These are phyloP conservation scores for Penicillium brevicompactum DNA, from an alignment of 2,329 filamentous ascomycete genomes.

Conservation along the genomic window DNA sequence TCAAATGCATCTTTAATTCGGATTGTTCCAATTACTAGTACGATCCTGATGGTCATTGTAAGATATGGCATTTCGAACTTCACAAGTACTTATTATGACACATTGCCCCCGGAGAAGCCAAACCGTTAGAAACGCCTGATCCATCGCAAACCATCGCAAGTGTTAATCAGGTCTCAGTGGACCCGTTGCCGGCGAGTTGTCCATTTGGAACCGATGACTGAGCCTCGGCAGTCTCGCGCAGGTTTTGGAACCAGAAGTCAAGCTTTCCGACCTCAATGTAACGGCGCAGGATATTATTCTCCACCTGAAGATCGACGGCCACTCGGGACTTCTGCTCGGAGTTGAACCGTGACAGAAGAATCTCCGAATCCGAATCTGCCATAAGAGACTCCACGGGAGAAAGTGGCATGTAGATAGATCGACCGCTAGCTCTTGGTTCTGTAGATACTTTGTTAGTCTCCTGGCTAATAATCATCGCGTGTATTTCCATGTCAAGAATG, in stretches of 20 bases:
- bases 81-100: conserved; percentile 11
- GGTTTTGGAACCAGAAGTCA: conserved; percentile 64
- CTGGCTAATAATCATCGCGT: neutral
- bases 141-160: conserved; percentile 3
- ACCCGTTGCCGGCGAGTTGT: conserved; percentile 1
- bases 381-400: conserved; percentile 33
- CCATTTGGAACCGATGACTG: conserved; percentile 6
- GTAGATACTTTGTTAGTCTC: neutral
- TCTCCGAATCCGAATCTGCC: conserved; percentile 49
- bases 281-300: conserved; percentile 67
- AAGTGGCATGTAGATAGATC: conserved; percentile 27
- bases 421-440: conserved; percentile 20
- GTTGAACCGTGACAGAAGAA: conserved; percentile 55
- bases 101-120: conserved; percentile 1
- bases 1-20: neutral
- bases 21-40: neutral
- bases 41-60: neutral
- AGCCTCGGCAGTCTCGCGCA: conserved; percentile 26
- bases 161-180: conserved; percentile 2
- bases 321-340: conserved; percentile 68
- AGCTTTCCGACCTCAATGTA: conserved; percentile 70
- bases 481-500: neutral
- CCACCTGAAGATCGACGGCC: conserved; percentile 69
- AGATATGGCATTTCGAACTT: conserved; percentile 1
- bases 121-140: conserved; percentile 4